A percentile compares a stretch with the other conserved stretches of the same genome.
Evolutionary conservation across 1,139 yeast genomes (phyloP).

Genomic region (Dujonia santamariae): DNA sequence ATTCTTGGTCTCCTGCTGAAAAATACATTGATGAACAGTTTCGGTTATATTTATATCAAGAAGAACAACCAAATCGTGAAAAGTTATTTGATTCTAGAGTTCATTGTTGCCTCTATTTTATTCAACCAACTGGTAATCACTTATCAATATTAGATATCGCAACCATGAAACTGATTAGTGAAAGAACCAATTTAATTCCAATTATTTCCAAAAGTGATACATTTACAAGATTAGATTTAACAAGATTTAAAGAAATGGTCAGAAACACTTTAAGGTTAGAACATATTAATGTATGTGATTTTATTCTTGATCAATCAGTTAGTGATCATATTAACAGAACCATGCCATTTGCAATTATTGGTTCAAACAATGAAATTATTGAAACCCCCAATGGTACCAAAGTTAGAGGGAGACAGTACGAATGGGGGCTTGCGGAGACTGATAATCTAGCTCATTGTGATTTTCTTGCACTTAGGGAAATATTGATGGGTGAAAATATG

Average conservation of each 20-base stretch:
- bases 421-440: conserved; percentile 74
- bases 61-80: conserved; percentile 66
- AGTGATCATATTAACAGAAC: conserved; percentile 24
- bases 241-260: conserved; percentile 42
- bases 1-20: conserved; percentile 57
- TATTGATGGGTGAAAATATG: conserved; percentile 53
- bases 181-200: conserved; percentile 72
- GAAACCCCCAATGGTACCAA: conserved; percentile 28
- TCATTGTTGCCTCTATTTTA: conserved; percentile 74
- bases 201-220: conserved; percentile 76
- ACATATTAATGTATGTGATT: conserved; percentile 55
- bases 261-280: conserved; percentile 42
- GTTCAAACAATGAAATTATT: conserved; percentile 36
- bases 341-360: conserved; percentile 62
- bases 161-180: conserved; percentile 64
- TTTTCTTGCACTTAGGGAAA: conserved; percentile 48
- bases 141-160: conserved; percentile 59
- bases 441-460: conserved; percentile 69
- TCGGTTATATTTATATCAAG: conserved; percentile 56
- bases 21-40: conserved; percentile 63
- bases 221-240: conserved; percentile 42
- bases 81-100: conserved; percentile 55
- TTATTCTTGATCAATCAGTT: conserved; percentile 42
- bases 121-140: conserved; percentile 54
- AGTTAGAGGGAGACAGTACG: conserved; percentile 64